Conservation (phyloP, 2,329 filamentous ascomycete genomes). For the Ramularia collo-cygni region DNA sequence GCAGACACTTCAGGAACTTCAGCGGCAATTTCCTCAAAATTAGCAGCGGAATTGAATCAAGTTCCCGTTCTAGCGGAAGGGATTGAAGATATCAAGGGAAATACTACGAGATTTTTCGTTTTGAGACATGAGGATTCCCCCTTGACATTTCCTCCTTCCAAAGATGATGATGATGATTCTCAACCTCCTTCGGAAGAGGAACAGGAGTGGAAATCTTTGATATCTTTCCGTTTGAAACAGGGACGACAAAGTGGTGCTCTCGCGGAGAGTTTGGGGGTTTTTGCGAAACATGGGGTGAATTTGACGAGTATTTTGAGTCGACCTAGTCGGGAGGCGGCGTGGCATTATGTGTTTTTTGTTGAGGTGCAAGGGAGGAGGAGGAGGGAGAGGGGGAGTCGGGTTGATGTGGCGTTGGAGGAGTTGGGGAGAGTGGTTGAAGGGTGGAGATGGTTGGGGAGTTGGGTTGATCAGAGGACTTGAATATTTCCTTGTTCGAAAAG, state of each 20-base stretch:
- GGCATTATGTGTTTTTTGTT: constrained; percentile 93
- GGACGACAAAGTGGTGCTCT: constrained; percentile 74
- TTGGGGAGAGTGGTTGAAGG: constrained; percentile 53
- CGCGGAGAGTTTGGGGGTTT: constrained; percentile 72
- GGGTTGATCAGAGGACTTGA: constrained; percentile 24
- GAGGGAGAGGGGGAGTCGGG: constrained; percentile 49
- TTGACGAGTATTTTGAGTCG: constrained; percentile 85
- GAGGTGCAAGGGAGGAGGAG: constrained; percentile 69
- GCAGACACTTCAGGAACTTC: constrained; percentile 46
- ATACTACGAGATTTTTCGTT: constrained; percentile 74
- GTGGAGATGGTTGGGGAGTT: constrained; percentile 50
- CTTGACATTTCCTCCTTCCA: too few species aligned
- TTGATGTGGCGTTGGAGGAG: constrained; percentile 54
- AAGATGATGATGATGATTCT: too few species aligned
- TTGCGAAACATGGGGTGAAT: constrained; percentile 66
- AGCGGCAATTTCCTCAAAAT: constrained; percentile 70
- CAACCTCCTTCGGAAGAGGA: constrained; percentile 56
- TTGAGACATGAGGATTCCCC: too few species aligned
- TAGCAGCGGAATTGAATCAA: constrained; percentile 62
- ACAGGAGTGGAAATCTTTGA: constrained; percentile 56
- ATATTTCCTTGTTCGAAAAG: too few species aligned
- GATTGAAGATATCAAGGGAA: constrained; percentile 68
- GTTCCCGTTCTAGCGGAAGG: constrained; percentile 62
- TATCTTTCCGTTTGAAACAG: constrained; percentile 70
- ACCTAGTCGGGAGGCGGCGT: constrained; percentile 66